These are phyloP conservation scores for Celoporthe dispersa DNA, from an alignment of 2,329 filamentous ascomycete genomes.

Conservation along the genomic window DNA sequence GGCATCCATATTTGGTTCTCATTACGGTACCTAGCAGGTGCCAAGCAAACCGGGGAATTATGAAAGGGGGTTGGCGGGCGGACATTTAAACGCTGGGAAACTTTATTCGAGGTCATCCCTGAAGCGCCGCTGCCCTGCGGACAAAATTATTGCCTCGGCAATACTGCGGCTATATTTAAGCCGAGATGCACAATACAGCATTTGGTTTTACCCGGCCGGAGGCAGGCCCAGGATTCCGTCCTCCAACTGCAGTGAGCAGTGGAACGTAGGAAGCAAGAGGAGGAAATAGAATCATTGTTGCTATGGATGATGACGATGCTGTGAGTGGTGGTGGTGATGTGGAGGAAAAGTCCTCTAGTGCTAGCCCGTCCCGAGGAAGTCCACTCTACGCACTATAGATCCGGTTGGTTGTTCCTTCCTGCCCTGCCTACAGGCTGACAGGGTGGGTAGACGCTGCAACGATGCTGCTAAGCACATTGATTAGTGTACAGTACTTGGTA, in stretches of 20 bases:
- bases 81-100: background rate
- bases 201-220: background rate
- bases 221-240: background rate
- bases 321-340: background rate
- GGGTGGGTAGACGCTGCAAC: background rate
- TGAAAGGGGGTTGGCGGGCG: too few species aligned
- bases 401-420: background rate
- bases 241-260: background rate
- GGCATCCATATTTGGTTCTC: background rate
- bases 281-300: too few species aligned
- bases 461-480: background rate
- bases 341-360: background rate
- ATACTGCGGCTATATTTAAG: background rate
- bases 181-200: background rate
- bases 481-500: too few species aligned
- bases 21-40: background rate
- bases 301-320: too few species aligned
- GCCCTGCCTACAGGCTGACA: background rate
- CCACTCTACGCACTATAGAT: background rate
- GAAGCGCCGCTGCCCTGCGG: background rate
- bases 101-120: slow-evolving; percentile 1
- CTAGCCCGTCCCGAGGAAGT: background rate
- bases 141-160: slow-evolving; percentile 6
- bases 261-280: background rate
- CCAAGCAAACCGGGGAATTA: background rate